Base-by-base conservation (phyloP, 192 early-diverging fungal genomes). In the Backusella morwellensis region DNA sequence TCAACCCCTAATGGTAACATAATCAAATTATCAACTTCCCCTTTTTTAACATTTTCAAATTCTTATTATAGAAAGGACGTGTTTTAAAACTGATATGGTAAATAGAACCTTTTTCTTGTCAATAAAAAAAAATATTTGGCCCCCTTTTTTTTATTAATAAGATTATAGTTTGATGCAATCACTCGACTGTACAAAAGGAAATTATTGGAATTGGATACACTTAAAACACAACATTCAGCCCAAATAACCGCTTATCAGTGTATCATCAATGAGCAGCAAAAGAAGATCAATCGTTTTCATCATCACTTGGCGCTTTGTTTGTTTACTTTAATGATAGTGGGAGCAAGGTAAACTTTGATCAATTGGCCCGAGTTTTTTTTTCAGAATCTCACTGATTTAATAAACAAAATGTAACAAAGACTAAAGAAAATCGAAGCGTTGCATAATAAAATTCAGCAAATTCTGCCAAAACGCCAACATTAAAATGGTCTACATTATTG, bases 1-100 rank as follows among this genome's bases (percentile, higher is more conserved):
- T 14, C 56, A 63, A 5, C 56, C 29, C 56, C 56, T 63, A 63
- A 63, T 63, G 56, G 56, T 63, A 63, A 63, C 56, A 63, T 63
- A 63, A 50, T 63, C 56, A 63, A 63, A 63, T 29, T 63, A 50
- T 63, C 8, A 21, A 6, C 11, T 29, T 29, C 56, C 26, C 56
- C 26, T 63, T 63, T 56, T 23, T 63, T 63, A 29, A 63, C 56
- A 63, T 63, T 63, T 54, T 29, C 26, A 63, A 63, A 63, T 63
- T 63, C 56, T 63, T 63, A 63, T 63, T 63, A 14, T 63, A 63
- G 56, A 63, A 63, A 29, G 21, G 56, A 63, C 56, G 21, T 63
- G 23, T 63, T 63, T 63, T 26, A 63, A 63, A 29, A 63, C 26
- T 63, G 56, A 63, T 29, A 29, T 63, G 56, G 21, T 29, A 63